Evolutionary conservation across 805 yeast genomes (phyloP), one percentile per base, ranked within the genome.

Genomic region (Schwanniomyces pseudopolymorphus): DNA sequence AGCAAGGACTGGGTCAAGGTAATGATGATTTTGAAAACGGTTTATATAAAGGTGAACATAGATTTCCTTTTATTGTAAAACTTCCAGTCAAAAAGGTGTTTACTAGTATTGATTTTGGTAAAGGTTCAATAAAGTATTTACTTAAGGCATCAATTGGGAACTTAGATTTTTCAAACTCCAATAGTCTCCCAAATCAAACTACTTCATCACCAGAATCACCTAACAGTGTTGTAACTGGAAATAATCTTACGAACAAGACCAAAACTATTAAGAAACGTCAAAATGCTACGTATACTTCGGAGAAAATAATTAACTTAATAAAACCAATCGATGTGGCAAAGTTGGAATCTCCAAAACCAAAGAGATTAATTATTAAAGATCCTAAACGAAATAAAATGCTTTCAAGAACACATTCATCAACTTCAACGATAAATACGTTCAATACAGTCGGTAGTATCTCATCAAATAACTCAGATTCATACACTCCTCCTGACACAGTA

Each of bases 21-120:
- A 44, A 39, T 19, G 53, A 51, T n/a, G 68, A 61, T 19, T 63
- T 65, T 45, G 42, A 60, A 13, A 71, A 64, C 47, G 87, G 87
- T 0, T 61, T 87, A n/a, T 78, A 81, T 16, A 81, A 82, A 57
- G 97, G 97, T 36, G 92, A 87, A 59, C 97, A 90, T 64, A 69
- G 88, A 28, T 90, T 91, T 60, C 96, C 96, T 17, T 91, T 90
- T 59, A 80, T 85, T 40, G 87, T 90, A 37, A 84, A 81, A 54
- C 73, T 90, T n/a, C 96, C 97, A 0, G 77, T 76, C 54, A 81
- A 80, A 52, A 79, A 86, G 52, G 77, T 88, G 3, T 84, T 75
- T 63, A 86, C 94, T 19, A 82, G 89, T 42, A 78, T 90, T 21
- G 84, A 83, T 52, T 90, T 90, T 56, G 96, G 91, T 54, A 82